Evolutionary conservation across 2,329 filamentous ascomycete species (phyloP).

Genomic region (Verticillium zaregamsianum): DNA sequence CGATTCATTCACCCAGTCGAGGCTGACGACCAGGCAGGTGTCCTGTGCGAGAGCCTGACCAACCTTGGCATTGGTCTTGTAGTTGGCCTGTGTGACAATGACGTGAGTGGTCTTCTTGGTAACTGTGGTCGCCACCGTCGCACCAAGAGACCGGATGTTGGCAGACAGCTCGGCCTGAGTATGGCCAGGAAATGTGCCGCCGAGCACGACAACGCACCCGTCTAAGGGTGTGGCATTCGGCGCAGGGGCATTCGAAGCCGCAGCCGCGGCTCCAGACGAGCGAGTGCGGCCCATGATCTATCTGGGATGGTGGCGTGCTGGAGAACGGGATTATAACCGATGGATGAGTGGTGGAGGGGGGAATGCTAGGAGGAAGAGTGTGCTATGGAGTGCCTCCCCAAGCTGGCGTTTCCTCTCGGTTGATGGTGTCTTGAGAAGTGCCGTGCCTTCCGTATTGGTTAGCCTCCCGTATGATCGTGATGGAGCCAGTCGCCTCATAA

Average conservation of each 20-base stretch:
- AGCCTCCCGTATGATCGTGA: not conserved
- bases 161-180: slow-evolving; percentile 47
- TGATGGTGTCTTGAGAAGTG: not conserved
- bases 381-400: not conserved
- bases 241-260: not conserved
- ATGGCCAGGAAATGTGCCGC: slow-evolving; percentile 53
- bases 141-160: slow-evolving; percentile 45
- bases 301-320: too few species aligned
- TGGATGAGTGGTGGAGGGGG: too few species aligned
- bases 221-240: not conserved
- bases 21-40: slow-evolving; percentile 48
- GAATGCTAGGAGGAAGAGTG: too few species aligned
- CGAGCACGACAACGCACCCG: slow-evolving; percentile 45
- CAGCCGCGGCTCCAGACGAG: not conserved
- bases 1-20: slow-evolving; percentile 61
- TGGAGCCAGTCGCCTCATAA: not conserved
- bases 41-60: slow-evolving; percentile 39
- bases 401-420: not conserved
- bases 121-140: slow-evolving; percentile 39
- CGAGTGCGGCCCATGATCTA: not conserved
- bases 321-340: too few species aligned
- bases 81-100: slow-evolving; percentile 50
- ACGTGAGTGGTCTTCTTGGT: slow-evolving; percentile 51
- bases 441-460: not conserved
- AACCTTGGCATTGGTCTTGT: slow-evolving; percentile 48